Percentiles rank a stretch among this genome's conserved stretches.
Evolutionary conservation across 2,329 filamentous ascomycete genomes (phyloP).

Genomic region (Sclerotinia spermophila): DNA sequence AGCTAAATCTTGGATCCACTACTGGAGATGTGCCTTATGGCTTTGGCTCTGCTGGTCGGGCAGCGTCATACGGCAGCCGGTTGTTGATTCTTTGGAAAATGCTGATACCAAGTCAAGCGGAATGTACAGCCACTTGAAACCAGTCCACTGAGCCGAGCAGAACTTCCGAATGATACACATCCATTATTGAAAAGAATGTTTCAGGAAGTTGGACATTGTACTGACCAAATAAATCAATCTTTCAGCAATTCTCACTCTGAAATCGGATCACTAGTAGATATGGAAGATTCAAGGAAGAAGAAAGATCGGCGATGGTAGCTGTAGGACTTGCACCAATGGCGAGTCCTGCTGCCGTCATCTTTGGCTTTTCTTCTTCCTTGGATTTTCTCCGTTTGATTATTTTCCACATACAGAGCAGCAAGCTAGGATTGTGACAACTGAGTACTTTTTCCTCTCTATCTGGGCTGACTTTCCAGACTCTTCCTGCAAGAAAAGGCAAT

Average conservation of each 20-base stretch:
- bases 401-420: not conserved
- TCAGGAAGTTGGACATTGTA: constrained; percentile 31
- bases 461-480: too few relatives aligned
- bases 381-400: not conserved
- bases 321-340: not conserved
- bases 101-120: constrained; percentile 44
- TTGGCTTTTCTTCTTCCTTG: not conserved
- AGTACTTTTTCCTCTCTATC: too few relatives aligned
- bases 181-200: constrained; percentile 26
- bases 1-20: not conserved
- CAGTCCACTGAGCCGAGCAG: not conserved
- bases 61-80: constrained; percentile 35
- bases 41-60: too few relatives aligned
- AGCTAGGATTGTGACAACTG: too few relatives aligned
- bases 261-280: not conserved
- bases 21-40: too few relatives aligned
- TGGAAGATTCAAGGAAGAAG: not conserved
- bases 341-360: not conserved
- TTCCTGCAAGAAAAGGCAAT: too few relatives aligned
- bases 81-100: not conserved
- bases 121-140: not conserved
- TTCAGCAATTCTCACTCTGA: not conserved
- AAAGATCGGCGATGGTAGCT: not conserved
- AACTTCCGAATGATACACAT: not conserved
- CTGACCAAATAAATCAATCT: constrained; percentile 22